Evolutionary conservation across 192 early-diverging fungal species (phyloP).

Genomic region (Linderina pennispora): DNA sequence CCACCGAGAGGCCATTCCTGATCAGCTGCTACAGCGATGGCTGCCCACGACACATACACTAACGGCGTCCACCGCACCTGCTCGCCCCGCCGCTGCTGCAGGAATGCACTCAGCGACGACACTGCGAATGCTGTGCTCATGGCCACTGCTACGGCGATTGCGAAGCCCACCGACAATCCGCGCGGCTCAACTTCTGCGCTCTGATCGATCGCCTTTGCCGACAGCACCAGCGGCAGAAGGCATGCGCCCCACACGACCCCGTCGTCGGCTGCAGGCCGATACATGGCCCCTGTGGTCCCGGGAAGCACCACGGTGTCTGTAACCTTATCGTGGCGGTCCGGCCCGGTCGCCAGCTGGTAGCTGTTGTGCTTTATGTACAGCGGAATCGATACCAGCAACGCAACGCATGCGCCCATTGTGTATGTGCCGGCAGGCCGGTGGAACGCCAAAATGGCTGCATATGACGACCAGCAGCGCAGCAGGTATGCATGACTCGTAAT

Average conservation of each 20-base stretch:
- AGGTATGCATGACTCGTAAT: slow-evolving; percentile 29
- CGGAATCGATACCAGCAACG: slow-evolving; percentile 2
- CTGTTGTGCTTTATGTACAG: background rate
- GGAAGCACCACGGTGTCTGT: background rate
- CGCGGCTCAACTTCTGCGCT: no score
- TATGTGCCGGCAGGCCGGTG: no score
- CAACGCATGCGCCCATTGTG: no score
- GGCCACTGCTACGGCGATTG: no score
- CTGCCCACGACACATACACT: no score
- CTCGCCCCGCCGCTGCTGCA: no score
- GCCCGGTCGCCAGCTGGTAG: background rate
- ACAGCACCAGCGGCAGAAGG: slow-evolving; percentile 26
- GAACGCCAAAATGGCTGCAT: slow-evolving; percentile 5
- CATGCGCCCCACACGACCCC: slow-evolving; percentile 24
- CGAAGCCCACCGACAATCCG: no score
- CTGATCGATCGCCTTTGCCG: slow-evolving; percentile 3
- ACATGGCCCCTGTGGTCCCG: slow-evolving; percentile 1
- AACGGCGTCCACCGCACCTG: no score
- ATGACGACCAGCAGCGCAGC: slow-evolving; percentile 3
- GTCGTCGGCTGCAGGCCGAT: slow-evolving; percentile 17
- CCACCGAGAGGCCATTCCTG: background rate
- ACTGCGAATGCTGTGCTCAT: no score
- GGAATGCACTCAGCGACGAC: no score
- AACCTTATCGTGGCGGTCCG: no score
- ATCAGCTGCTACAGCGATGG: background rate